These are phyloP conservation scores for Hymenoscyphus scutula DNA, from an alignment of 2,329 filamentous ascomycete species.

Conservation along the genomic window DNA sequence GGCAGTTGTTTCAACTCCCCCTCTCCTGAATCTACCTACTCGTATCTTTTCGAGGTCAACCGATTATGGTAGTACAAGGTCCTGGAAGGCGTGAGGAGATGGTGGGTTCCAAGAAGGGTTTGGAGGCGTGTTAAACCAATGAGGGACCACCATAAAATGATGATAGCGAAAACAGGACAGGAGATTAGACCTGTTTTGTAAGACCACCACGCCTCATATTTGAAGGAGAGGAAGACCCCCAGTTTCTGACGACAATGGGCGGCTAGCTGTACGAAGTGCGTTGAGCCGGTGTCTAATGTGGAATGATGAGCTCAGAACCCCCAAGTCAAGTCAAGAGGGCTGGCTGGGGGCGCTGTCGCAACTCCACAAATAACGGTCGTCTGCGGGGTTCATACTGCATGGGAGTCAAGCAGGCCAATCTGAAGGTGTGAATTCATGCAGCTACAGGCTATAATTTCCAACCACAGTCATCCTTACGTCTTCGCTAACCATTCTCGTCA, in stretches of 20 bases:
- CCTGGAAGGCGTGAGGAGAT: not conserved
- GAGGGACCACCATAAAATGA: not conserved
- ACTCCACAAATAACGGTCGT: slow-evolving; percentile 1
- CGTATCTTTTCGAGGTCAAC: not conserved
- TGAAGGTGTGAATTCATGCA: slow-evolving; percentile 14
- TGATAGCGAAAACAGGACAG: not conserved
- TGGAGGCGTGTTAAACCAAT: not conserved
- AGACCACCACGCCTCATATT: not conserved
- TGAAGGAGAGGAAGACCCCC: not conserved
- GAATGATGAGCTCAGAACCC: not conserved
- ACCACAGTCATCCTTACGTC: slow-evolving; percentile 6
- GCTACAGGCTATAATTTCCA: slow-evolving; percentile 14
- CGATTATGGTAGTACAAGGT: not conserved
- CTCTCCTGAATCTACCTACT: not conserved
- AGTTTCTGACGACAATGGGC: not conserved
- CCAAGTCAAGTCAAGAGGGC: not conserved
- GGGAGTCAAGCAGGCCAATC: slow-evolving; percentile 10
- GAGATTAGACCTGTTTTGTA: not conserved
- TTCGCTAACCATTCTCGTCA: slow-evolving; percentile 12
- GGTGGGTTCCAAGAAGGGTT: not conserved
- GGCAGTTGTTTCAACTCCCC: not conserved
- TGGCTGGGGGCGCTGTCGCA: not conserved
- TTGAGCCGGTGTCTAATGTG: not conserved
- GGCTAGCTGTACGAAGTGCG: not conserved
- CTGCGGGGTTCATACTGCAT: slow-evolving; percentile 4